These are phyloP conservation scores for Cunninghamia lanceolata DNA, from an alignment of 75 land plant species.

Conservation along the genomic window DNA sequence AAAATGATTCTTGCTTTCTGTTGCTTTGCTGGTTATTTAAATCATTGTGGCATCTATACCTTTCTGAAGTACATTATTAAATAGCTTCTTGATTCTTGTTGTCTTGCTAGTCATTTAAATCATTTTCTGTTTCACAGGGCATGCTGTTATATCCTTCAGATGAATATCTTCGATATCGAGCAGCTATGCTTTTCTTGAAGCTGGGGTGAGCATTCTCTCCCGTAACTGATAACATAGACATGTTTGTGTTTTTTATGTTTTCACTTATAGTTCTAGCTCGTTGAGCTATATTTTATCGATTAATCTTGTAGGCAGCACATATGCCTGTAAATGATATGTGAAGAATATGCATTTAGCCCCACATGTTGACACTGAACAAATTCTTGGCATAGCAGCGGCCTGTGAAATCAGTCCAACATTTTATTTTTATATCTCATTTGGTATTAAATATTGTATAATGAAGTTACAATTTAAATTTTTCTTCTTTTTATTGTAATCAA, in stretches of 20 bases:
- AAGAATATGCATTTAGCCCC: neutral
- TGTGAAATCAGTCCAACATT: neutral
- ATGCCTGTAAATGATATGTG: neutral
- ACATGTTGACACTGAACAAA: neutral
- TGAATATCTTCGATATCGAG: slow-evolving; percentile 27
- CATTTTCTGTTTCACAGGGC: slow-evolving; percentile 11
- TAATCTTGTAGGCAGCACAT: neutral
- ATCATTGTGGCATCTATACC: slow-evolving; percentile 14
- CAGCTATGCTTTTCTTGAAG: slow-evolving; percentile 26
- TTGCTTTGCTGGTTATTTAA: neutral
- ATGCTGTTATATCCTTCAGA: slow-evolving; percentile 28
- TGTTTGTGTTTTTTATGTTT: neutral
- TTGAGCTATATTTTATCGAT: neutral
- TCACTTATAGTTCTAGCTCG: neutral
- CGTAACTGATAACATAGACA: neutral
- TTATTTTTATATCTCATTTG: neutral
- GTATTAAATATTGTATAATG: neutral
- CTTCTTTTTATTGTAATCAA: neutral
- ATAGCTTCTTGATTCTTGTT: neutral
- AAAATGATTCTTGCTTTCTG: neutral
- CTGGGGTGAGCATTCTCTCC: slow-evolving; percentile 14
- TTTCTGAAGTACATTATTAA: neutral
- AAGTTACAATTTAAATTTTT: neutral
- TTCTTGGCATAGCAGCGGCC: neutral
- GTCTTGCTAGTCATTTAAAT: neutral